Evolutionary conservation across 78 protist species (phyloP).

Genomic region (Dictyostelium citrinum): DNA sequence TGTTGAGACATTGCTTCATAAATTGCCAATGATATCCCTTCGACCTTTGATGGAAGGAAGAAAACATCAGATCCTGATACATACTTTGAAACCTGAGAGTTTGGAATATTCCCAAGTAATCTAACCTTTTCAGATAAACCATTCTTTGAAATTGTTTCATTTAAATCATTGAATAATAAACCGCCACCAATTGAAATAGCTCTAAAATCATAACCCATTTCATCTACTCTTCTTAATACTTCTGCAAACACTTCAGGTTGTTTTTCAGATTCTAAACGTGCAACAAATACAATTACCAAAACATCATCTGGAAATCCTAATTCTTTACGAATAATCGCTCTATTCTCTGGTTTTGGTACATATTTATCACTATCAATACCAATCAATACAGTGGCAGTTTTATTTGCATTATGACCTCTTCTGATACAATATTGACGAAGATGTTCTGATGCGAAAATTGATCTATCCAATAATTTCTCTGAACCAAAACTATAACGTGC

Average conservation of each 20-base stretch:
- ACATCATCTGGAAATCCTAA: slow-evolving; percentile 60
- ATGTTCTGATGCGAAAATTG: slow-evolving; percentile 46
- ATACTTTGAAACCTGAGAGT: slow-evolving; percentile 8
- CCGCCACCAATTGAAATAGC: slow-evolving; percentile 69
- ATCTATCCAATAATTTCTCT: slow-evolving; percentile 32
- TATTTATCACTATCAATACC: slow-evolving; percentile 58
- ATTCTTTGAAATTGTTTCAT: slow-evolving; percentile 4
- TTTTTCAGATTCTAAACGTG: slow-evolving; percentile 42
- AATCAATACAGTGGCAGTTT: slow-evolving; percentile 48
- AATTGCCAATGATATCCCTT: slow-evolving; percentile 67
- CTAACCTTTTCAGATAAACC: slow-evolving; percentile 28
- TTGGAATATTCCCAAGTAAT: slow-evolving; percentile 33
- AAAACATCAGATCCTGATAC: slow-evolving; percentile 49
- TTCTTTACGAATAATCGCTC: slow-evolving; percentile 32
- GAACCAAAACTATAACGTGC: slow-evolving; percentile 57
- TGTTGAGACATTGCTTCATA: slow-evolving; percentile 62
- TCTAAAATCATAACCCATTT: slow-evolving; percentile 44
- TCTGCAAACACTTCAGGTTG: slow-evolving; percentile 69
- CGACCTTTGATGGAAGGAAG: slow-evolving; percentile 46
- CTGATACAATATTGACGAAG: slow-evolving; percentile 29
- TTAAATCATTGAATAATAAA: slow-evolving; percentile 5
- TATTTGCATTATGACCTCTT: slow-evolving; percentile 51
- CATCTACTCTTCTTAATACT: slow-evolving; percentile 24
- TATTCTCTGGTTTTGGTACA: slow-evolving; percentile 44
- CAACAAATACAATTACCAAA: slow-evolving; percentile 43